Evolutionary conservation across 768 basidiomycete species (phyloP), one percentile per base, ranked within the genome.

Genomic region (Auricularia sp.): DNA sequence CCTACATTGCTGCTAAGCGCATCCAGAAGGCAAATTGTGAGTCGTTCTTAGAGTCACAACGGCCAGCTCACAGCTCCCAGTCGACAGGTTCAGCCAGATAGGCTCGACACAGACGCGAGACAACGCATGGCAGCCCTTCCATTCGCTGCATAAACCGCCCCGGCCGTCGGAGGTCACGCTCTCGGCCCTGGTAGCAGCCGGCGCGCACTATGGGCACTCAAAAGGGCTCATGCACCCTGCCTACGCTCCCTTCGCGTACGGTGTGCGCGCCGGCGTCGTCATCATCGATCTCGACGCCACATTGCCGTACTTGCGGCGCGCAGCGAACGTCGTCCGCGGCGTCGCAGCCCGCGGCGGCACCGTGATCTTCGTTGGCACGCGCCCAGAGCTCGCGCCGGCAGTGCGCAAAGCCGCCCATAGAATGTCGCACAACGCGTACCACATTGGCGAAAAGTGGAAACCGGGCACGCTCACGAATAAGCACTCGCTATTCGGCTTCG

Each of bases 271-370:
- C 54, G 92, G 89, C 14, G 82, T 98, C 69, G 92, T 92, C 61
- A 82, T 98, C 74, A 98, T 98, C 74, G 93, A 98, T 76, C 83
- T 98, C 35, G 94, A 98, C 73, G 89, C 90, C 69, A 97, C 97
- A 0, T 79, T 98, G 3, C 93, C 95, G 4, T 86, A 94, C 67
- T 82, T 99, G 29, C 88, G 94, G 18, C 89, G 94, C 63, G 94
- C 96, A 7, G 90, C 93, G 51, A 88, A 88, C 70, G 82, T 99
- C 63, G 88, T 92, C 44, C 88, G 91, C 62, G 88, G 88, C 42
- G 79, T 98, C 56, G 88, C 92, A 16, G 82, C 85, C 65, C 82
- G 83, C 54, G 91, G 89, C 65, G 97, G 97, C 36, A 84, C 85
- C 66, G 82, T 98, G 66, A 79, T 99, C 29, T 95, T 98, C 72